Percentiles rank a stretch among this genome's conserved stretches.
phyloP scores from a whole-genome alignment of 768 basidiomycete species.

The Cubamyces lactineus region DNA sequence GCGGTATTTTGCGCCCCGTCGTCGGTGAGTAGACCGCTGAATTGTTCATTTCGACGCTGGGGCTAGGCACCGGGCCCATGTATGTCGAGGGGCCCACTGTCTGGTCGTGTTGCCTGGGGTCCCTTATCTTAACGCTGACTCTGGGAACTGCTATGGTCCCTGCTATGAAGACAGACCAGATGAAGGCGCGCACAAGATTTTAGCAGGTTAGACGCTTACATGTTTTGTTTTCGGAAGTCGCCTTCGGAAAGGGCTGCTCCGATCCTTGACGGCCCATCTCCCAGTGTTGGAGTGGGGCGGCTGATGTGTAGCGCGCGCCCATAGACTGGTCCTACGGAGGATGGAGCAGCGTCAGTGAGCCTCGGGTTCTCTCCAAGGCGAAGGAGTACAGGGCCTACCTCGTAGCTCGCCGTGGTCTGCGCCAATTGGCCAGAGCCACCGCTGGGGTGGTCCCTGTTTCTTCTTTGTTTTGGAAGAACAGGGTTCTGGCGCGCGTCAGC shows the following conservation, averaged over 20 bases:
- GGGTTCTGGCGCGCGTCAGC: conserved; percentile 7
- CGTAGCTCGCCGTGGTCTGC: conserved; percentile 15
- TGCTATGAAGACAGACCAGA: too few species aligned
- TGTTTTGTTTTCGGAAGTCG: too few species aligned
- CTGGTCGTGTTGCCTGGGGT: background rate
- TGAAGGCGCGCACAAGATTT: too few species aligned
- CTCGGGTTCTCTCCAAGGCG: conserved; percentile 19
- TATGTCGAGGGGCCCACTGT: background rate
- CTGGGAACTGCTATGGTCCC: too few species aligned
- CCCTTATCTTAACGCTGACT: background rate
- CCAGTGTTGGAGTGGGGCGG: background rate
- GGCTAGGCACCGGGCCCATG: background rate
- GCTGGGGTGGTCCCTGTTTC: conserved; percentile 28
- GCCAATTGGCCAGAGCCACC: conserved; percentile 20
- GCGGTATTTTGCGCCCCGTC: conserved; percentile 17
- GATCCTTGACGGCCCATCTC: too few species aligned
- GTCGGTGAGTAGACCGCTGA: conserved; percentile 22
- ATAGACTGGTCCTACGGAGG: background rate
- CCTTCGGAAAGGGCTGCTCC: too few species aligned
- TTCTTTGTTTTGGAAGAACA: conserved; percentile 28
- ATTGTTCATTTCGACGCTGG: conserved; percentile 5
- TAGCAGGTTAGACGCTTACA: too few species aligned
- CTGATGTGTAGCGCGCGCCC: background rate
- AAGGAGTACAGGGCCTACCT: conserved; percentile 23
- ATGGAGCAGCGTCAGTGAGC: background rate